Evolutionary conservation across 2,329 filamentous ascomycete genomes (phyloP), one percentile per base, ranked within the genome.

Genomic region (Diaporthe eres): DNA sequence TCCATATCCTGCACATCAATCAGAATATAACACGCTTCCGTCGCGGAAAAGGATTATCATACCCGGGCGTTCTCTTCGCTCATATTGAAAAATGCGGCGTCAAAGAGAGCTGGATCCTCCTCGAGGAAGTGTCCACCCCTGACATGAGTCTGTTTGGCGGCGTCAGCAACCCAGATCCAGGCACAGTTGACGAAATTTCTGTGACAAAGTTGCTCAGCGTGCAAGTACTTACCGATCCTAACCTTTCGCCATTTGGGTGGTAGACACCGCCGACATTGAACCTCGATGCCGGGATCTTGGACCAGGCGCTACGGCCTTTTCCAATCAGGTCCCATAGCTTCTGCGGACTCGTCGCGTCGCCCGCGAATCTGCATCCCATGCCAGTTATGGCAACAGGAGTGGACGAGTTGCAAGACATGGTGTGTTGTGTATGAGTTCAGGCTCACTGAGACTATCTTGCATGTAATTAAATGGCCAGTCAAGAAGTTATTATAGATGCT

Each of bases 311-410:
- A 3, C 44, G n/a, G 4, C 39, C 70, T 31, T 15, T 12, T 7
- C 17, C 25, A 19, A 57, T 34, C 2, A 84, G 72, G 71, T 84
- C 82, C 84, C 85, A 86, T 9, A 86, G 79, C 73, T 82, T 81
- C 1, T 82, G 82, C 0, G 84, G 83, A 8, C 78, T 81, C 12
- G 75, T 81, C 0, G 82, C 80, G 5, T 78, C 80, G 2, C 85
- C 85, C 0, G 85, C 82, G 25, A 86, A 85, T 42, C 85, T 82
- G 77, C 84, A 86, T 2, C 78, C 83, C 60, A 68, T 74, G 34
- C 72, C 72, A 12, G 58, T 39, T 28, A 74, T 60, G 51, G 72
- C 72, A 10, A 74, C 44, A 13, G 72, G 72, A 15, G 42, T 44
- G 42, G 42, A 44, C 4, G 42, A 44, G 42, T 44, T 44, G 17